phyloP scores from a whole-genome alignment of 768 basidiomycete species.

The Lentinula sp. region DNA sequence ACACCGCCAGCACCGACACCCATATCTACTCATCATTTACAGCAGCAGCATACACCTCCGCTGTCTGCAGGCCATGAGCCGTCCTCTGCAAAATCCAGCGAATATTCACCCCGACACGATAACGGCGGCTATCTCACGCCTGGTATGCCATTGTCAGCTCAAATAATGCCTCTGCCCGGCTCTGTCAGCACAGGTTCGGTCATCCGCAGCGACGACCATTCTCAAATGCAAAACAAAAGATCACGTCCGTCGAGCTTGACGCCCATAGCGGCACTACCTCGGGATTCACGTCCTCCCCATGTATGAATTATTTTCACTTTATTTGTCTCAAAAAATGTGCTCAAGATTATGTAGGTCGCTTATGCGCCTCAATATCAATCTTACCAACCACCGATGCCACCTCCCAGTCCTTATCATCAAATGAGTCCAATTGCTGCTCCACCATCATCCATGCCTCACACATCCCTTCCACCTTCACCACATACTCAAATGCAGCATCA shows the following conservation, averaged over 20 bases:
- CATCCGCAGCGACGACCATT: constrained; percentile 32
- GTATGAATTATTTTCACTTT: constrained; percentile 27
- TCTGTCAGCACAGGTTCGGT: constrained; percentile 27
- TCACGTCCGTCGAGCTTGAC: constrained; percentile 28
- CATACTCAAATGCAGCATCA: constrained; percentile 36
- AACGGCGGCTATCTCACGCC: constrained; percentile 43
- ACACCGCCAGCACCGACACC: constrained; percentile 9
- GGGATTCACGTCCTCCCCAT: constrained; percentile 44
- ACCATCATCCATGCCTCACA: constrained; percentile 15
- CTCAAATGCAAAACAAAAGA: constrained; percentile 37
- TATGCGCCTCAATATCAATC: constrained; percentile 39
- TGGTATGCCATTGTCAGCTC: constrained; percentile 39
- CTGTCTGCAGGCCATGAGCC: constrained; percentile 38
- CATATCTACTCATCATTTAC: constrained; percentile 22
- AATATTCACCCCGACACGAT: constrained; percentile 45
- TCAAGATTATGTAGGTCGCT: constrained; percentile 18
- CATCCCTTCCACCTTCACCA: constrained; percentile 24
- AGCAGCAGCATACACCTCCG: constrained; percentile 45
- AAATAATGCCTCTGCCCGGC: constrained; percentile 30
- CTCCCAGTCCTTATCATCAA: constrained; percentile 26
- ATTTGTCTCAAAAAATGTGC: constrained; percentile 1
- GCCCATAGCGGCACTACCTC: constrained; percentile 30
- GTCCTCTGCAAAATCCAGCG: constrained; percentile 22
- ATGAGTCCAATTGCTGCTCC: constrained; percentile 21
- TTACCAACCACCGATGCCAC: constrained; percentile 31